Evolutionary conservation across 2,329 filamentous ascomycete species (phyloP).

Genomic region (Dothistroma septosporum): DNA sequence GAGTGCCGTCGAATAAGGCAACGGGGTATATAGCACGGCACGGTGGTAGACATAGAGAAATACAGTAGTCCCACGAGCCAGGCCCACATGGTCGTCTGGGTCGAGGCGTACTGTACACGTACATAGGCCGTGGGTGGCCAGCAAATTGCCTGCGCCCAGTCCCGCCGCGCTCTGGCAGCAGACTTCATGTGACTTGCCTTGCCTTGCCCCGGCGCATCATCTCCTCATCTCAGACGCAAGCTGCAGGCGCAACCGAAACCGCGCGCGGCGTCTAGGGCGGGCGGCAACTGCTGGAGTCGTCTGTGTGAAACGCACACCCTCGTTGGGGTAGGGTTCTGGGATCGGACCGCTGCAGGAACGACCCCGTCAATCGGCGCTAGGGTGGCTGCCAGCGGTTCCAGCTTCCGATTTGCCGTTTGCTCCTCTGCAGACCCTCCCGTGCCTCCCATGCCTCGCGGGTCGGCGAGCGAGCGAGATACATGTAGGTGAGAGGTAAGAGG

Average conservation of each 20-base stretch:
- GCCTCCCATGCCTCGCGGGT: too few relatives aligned
- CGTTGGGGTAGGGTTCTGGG: not conserved
- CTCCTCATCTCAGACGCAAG: constrained; percentile 11
- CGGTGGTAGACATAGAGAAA: not conserved
- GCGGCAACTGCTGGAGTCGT: constrained; percentile 6
- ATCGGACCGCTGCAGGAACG: constrained; percentile 1
- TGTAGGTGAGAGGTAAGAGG: too few relatives aligned
- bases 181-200: not conserved
- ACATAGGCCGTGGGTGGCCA: not conserved
- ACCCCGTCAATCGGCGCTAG: not conserved
- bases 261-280: constrained; percentile 4
- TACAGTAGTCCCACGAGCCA: constrained; percentile 3
- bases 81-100: constrained; percentile 7
- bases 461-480: too few relatives aligned
- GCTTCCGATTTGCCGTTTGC: constrained; percentile 1
- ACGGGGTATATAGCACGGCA: not conserved
- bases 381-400: not conserved
- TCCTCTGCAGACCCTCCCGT: too few relatives aligned
- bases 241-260: constrained; percentile 10
- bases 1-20: constrained; percentile 5
- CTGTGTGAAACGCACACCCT: not conserved
- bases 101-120: too few relatives aligned
- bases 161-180: constrained; percentile 7
- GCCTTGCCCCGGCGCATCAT: too few relatives aligned
- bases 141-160: constrained; percentile 5